Conservation (phyloP, 352 stramenopile genomes). For the Achlya hypogyna region DNA sequence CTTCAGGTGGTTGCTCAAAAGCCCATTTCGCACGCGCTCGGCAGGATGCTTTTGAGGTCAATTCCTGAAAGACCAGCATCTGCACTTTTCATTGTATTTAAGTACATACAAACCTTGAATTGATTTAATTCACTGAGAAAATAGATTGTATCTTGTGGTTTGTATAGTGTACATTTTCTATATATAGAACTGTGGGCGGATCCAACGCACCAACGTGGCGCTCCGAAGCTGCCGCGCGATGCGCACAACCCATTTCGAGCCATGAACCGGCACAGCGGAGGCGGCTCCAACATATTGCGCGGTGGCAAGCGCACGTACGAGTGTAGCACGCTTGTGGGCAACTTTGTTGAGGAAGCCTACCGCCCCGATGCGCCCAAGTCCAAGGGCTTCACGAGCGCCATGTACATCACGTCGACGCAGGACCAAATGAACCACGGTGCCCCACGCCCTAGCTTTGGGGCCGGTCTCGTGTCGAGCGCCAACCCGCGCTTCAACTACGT, state of each 20-base stretch:
- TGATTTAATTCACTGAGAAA: too few species aligned
- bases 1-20: too few species aligned
- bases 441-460: conserved; percentile 33
- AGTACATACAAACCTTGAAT: too few species aligned
- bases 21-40: too few species aligned
- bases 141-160: too few species aligned
- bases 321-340: conserved; percentile 70
- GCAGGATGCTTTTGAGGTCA: too few species aligned
- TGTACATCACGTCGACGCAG: conserved; percentile 46
- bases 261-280: conserved; percentile 7
- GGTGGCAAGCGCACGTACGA: conserved; percentile 68
- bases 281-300: conserved; percentile 69
- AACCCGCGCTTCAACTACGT: conserved; percentile 62
- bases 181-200: too few species aligned
- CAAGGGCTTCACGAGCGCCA: conserved; percentile 32
- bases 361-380: conserved; percentile 38
- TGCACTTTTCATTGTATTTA: too few species aligned
- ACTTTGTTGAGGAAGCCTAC: conserved; percentile 75
- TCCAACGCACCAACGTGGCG: too few species aligned
- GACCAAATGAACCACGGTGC: conserved; percentile 49
- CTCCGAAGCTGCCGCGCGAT: not conserved
- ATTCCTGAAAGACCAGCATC: too few species aligned
- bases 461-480: conserved; percentile 34
- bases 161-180: too few species aligned
- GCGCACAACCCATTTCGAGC: not conserved